Base-by-base conservation (phyloP, 352 stramenopile species). In the Phytophthora fragariaefolia region DNA sequence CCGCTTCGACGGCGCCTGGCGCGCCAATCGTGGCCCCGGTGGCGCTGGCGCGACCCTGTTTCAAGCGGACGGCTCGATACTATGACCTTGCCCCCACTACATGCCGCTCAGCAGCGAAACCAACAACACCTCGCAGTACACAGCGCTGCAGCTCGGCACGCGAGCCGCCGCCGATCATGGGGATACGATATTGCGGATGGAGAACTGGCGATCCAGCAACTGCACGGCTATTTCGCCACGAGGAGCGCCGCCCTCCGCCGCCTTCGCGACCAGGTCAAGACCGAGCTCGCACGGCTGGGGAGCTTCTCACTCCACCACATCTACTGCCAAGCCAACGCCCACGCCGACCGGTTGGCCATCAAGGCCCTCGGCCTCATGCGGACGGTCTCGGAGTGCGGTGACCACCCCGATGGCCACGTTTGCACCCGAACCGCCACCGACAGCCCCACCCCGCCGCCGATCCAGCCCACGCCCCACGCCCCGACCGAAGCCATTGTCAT, bases 81-180 rank as follows among this genome's bases (percentile, higher is more conserved):
- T 63, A 26, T 73, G 58, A 52, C 68, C 58, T 0, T 47, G 48
- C 15, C 56, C 58, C 2, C 28, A 67, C 34, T 63, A 30, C 30
- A 18, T 63, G 18, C 38, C 64, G 6, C 48, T 43, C 42, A 54
- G 52, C 49, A n/a, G 36, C n/a, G 52, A 60, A 27, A 69, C 46
- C 13, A 66, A 74, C 53, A 74, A 74, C 30, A 63, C 34, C 1
- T 53, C 58, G 6, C 58, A 71, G 43, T 73, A 73, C 18, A 58
- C 27, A 7, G 58, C 51, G 1, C 43, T 63, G 26, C 48, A 66
- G 7, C 40, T 58, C n/a, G 58, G 58, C 17, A 17, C 51, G 6
- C 45, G 26, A 15, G 38, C 42, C 8, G 34, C 58, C 0, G 12
- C 17, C 7, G 36, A 59, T 40, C 58, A 59, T 7, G 49, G 49